Evolutionary conservation across 2,329 filamentous ascomycete genomes (phyloP), one percentile per base, ranked within the genome.

Genomic region (Emergomyces africanus): DNA sequence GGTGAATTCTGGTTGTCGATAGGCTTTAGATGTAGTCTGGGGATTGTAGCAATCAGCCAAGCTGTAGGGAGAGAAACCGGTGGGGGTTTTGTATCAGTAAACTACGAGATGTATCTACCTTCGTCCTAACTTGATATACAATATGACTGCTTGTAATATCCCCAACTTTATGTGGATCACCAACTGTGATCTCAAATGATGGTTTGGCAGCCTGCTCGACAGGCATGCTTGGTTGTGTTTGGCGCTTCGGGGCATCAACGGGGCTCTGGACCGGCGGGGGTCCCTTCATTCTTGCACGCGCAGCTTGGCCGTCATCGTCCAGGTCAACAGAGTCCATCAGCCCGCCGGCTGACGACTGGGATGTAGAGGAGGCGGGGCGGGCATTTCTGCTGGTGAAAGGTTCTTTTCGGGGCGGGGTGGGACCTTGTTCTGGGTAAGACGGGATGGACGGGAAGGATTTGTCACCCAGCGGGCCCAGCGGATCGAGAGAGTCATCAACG

Each of bases 111-210:
- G 28, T 35, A 60, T 72, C 61, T 79, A 94, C 89, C 84, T 88
- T 94, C 60, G 94, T 99, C 68, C 88, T 83, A 64, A 99, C 94
- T 67, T 90, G 90, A 75, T 99, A 99, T 54, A 97, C 94, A 64
- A 96, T 99, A 73, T 99, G 94, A 63, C 91, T 96, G 73, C 89
- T 96, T 9, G 94, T 96, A 71, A 97, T 75, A 74, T 97, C 94
- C 61, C 94, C 94, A 65, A 99, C 92, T 77, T 97, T 99, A 75
- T 96, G 91, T 59, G 94, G 94, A 75, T 99, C 94, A 60, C 94
- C 94, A 25, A 99, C 94, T 2, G 82, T 85, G 67, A 99, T 97
- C 55, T 89, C 79, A 74, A 97, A 99, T 48, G 79, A 87, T 5
- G 94, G 94, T 74, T 96, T 95, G 35, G 92, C 86, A 53, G 94